Percentiles rank a stretch among this genome's conserved stretches.
Conservation (phyloP, 116 monocot species). For the Cymodocea nodosa region DNA sequence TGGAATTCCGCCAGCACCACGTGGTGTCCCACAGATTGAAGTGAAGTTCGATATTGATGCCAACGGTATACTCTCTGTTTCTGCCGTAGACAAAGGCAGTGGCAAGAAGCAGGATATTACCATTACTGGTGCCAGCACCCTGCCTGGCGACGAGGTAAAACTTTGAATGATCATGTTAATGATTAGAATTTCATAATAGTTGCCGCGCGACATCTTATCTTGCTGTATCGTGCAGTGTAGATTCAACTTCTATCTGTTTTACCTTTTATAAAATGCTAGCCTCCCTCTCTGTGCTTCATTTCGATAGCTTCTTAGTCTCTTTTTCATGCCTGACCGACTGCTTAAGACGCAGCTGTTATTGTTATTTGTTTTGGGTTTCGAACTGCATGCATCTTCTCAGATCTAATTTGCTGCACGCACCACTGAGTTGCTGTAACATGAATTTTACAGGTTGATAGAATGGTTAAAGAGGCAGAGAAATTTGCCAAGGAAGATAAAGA, state of each 20-base stretch:
- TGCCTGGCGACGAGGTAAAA: slow-evolving; percentile 82
- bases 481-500: slow-evolving; percentile 97
- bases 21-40: slow-evolving; percentile 95
- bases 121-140: slow-evolving; percentile 92
- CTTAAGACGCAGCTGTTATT: too few relatives aligned
- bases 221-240: too few relatives aligned
- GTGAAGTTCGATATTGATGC: slow-evolving; percentile 99
- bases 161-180: not conserved
- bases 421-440: not conserved
- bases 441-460: slow-evolving; percentile 64
- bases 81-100: slow-evolving; percentile 89
- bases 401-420: too few relatives aligned
- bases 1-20: slow-evolving; percentile 92
- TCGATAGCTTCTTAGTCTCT: too few relatives aligned
- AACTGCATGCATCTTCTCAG: too few relatives aligned
- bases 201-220: too few relatives aligned
- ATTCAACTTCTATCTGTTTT: too few relatives aligned
- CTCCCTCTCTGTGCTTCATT: too few relatives aligned
- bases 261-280: too few relatives aligned
- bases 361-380: too few relatives aligned
- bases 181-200: too few relatives aligned
- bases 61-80: slow-evolving; percentile 91
- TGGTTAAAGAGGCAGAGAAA: slow-evolving; percentile 91
- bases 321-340: too few relatives aligned
- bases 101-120: slow-evolving; percentile 98